Evolutionary conservation across 1,284 basidiomycete species (phyloP).

Genomic region (Ustilago shanxiensis): DNA sequence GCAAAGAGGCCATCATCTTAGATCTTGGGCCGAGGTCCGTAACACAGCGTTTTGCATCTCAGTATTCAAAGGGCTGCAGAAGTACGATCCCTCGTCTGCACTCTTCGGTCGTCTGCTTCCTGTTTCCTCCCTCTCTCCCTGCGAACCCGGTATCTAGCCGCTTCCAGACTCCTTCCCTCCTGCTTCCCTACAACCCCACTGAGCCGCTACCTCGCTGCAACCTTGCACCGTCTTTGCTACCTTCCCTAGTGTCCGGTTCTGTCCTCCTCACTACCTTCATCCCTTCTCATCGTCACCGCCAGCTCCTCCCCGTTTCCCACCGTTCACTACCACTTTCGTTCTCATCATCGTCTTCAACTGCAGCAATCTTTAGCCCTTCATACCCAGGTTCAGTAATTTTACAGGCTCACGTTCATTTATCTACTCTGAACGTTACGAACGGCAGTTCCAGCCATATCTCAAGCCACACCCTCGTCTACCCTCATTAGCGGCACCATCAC

Average conservation of each 20-base stretch:
- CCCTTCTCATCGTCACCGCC: neutral
- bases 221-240: neutral
- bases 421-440: neutral
- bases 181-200: neutral
- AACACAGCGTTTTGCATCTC: neutral
- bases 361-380: neutral
- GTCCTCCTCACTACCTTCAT: conserved; percentile 4
- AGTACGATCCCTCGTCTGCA: conserved; percentile 10
- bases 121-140: too few species aligned
- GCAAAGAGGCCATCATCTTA: neutral
- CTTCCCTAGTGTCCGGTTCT: neutral
- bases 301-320: neutral
- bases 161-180: neutral
- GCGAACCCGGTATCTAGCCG: neutral
- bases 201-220: neutral
- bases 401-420: neutral
- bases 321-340: neutral
- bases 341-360: neutral
- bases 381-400: neutral
- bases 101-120: conserved; percentile 11
- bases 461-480: neutral
- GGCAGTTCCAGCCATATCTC: neutral
- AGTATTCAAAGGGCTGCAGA: conserved; percentile 10
- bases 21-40: neutral
- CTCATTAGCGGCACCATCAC: neutral